Conservation (phyloP, 2,329 filamentous ascomycete species). For the Macroventuria anomochaeta region DNA sequence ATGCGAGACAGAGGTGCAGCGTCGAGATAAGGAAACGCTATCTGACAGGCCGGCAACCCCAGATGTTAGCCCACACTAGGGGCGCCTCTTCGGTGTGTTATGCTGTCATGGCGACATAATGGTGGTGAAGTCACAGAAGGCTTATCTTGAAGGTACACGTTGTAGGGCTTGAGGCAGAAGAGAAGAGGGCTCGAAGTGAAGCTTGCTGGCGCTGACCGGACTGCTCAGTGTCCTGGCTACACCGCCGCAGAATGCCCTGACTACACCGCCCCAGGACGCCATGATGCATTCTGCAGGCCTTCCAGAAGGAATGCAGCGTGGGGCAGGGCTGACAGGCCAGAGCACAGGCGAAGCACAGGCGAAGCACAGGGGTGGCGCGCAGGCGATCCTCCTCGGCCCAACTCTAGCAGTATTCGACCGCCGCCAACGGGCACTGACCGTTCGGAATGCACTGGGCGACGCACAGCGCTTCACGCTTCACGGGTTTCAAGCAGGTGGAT, state of each 20-base stretch:
- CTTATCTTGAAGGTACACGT: no score
- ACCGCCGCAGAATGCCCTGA: slow-evolving; percentile 11
- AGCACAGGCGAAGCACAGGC: slow-evolving; percentile 2
- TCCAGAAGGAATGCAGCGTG: slow-evolving; percentile 17
- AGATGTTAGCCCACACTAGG: slow-evolving; percentile 5
- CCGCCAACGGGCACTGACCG: not conserved
- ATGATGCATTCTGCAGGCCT: not conserved
- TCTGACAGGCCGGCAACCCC: slow-evolving; percentile 31
- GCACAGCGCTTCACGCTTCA: slow-evolving; percentile 1
- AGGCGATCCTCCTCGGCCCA: not conserved
- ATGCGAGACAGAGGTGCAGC: slow-evolving; percentile 16
- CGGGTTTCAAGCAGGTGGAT: slow-evolving; percentile 11
- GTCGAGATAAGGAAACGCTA: slow-evolving; percentile 36
- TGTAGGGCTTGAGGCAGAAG: no score
- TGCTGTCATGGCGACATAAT: slow-evolving; percentile 14
- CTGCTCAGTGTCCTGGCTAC: not conserved
- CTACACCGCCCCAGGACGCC: slow-evolving; percentile 9
- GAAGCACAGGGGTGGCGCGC: slow-evolving; percentile 1
- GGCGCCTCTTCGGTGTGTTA: slow-evolving; percentile 11
- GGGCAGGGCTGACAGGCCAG: slow-evolving; percentile 20
- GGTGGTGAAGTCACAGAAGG: not conserved
- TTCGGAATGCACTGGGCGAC: not conserved
- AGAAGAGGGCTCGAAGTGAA: not conserved
- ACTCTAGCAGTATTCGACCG: not conserved
- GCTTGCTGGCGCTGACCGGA: not conserved